Conservation (phyloP, 768 basidiomycete genomes). For the Leccinum imitatum region DNA sequence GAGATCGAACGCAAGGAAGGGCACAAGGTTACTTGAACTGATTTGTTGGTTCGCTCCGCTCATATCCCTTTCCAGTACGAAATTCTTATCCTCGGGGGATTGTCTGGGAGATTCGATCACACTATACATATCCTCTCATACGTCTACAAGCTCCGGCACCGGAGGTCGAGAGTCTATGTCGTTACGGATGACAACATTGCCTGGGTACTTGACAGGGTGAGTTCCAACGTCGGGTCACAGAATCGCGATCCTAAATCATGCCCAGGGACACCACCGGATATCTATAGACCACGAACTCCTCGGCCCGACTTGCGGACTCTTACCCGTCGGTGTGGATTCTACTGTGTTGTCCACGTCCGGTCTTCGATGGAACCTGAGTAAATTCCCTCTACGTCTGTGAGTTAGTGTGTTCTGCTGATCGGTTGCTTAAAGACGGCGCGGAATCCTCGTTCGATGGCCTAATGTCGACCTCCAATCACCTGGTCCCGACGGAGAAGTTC, state of each 20-base stretch:
- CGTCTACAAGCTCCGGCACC: slow-evolving; percentile 74
- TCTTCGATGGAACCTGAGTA: slow-evolving; percentile 87
- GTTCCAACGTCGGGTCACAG: slow-evolving; percentile 15
- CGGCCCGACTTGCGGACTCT: slow-evolving; percentile 91
- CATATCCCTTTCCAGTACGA: slow-evolving; percentile 46
- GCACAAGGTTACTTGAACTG: slow-evolving; percentile 33
- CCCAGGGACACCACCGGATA: slow-evolving; percentile 82
- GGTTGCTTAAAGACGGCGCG: slow-evolving; percentile 44
- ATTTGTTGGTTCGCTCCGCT: not conserved
- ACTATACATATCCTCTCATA: slow-evolving; percentile 87
- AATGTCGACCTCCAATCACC: slow-evolving; percentile 92
- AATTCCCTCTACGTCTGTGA: slow-evolving; percentile 21
- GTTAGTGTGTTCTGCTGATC: slow-evolving; percentile 3
- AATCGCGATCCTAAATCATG: not conserved
- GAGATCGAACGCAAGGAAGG: slow-evolving; percentile 50
- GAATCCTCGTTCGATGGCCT: slow-evolving; percentile 81
- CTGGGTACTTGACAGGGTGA: slow-evolving; percentile 82
- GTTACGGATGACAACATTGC: slow-evolving; percentile 90
- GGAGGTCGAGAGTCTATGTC: slow-evolving; percentile 60
- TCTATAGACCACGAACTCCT: slow-evolving; percentile 68
- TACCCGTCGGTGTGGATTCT: slow-evolving; percentile 82
- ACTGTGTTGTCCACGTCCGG: slow-evolving; percentile 82
- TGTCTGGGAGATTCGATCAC: slow-evolving; percentile 92
- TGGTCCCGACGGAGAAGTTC: slow-evolving; percentile 60
- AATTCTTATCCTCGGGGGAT: slow-evolving; percentile 80